phyloP scores from a whole-genome alignment of 495 filamentous ascomycete genomes.

The Neurospora discreta region DNA sequence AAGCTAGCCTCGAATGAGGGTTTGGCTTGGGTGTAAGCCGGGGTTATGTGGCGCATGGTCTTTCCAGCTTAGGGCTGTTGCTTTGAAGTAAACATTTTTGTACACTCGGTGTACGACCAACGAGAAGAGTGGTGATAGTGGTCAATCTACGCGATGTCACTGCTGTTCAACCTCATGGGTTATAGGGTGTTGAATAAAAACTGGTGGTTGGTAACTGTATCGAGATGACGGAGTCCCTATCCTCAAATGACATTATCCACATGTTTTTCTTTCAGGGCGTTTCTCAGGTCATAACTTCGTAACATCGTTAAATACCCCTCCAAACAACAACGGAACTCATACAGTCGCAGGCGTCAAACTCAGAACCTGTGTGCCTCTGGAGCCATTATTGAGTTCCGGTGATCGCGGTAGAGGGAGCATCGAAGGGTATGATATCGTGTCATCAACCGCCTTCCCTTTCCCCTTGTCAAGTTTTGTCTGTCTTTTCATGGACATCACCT shows the following conservation, averaged over 20 bases:
- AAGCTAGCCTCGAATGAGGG: neutral
- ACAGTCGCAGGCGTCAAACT: neutral
- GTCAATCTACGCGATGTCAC: neutral
- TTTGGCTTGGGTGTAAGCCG: neutral
- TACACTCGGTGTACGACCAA: neutral
- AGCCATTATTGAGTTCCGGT: neutral
- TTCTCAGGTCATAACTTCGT: slow-evolving; percentile 1
- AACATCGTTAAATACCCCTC: neutral
- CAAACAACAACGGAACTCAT: neutral
- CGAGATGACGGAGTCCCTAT: neutral
- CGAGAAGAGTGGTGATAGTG: neutral
- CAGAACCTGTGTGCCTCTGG: neutral
- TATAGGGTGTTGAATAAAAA: neutral
- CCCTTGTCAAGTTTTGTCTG: neutral
- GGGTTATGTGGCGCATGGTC: neutral
- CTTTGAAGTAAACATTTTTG: neutral
- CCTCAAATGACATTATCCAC: neutral
- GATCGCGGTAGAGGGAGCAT: slow-evolving; percentile 6
- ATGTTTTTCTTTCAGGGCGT: neutral
- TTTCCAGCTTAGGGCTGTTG: neutral
- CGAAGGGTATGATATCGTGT: neutral
- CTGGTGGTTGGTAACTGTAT: neutral
- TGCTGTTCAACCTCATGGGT: neutral
- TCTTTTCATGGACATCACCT: neutral
- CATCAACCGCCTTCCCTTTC: slow-evolving; percentile 13